A percentile compares a stretch with the other conserved stretches of the same genome.
Conservation (phyloP, 148 eudicot species). For the Nyssa sinensis region DNA sequence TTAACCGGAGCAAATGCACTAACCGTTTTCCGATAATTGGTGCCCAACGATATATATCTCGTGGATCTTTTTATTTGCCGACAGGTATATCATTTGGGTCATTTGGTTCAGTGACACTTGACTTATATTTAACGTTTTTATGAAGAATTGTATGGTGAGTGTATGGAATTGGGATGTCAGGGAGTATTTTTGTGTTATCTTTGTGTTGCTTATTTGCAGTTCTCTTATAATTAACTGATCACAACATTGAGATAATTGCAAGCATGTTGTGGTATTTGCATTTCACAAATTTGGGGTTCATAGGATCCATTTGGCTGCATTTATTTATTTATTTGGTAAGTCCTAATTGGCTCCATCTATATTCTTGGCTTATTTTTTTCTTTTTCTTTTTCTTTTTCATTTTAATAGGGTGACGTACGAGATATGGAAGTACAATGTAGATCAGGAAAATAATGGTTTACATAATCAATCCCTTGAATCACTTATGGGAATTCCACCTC, state of each 20-base stretch:
- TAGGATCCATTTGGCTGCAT: not conserved
- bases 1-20: slow-evolving; percentile 20
- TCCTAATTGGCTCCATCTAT: no score
- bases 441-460: not conserved
- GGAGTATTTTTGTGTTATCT: not conserved
- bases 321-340: no score
- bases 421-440: not conserved
- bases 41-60: not conserved
- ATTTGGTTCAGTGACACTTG: not conserved
- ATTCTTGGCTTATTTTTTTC: not conserved
- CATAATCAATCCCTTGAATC: not conserved
- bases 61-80: not conserved
- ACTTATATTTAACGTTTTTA: not conserved
- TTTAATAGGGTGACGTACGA: no score
- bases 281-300: not conserved
- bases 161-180: not conserved
- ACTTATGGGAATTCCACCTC: not conserved
- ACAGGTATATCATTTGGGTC: slow-evolving; percentile 9
- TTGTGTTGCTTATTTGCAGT: not conserved
- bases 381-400: not conserved
- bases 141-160: not conserved
- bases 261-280: not conserved
- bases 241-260: not conserved
- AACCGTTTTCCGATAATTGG: not conserved
- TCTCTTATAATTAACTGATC: not conserved